A percentile compares a stretch with the other conserved stretches of the same genome.
Conservation (phyloP, 78 protist genomes). For the Anaeramoeba flamelloides region DNA sequence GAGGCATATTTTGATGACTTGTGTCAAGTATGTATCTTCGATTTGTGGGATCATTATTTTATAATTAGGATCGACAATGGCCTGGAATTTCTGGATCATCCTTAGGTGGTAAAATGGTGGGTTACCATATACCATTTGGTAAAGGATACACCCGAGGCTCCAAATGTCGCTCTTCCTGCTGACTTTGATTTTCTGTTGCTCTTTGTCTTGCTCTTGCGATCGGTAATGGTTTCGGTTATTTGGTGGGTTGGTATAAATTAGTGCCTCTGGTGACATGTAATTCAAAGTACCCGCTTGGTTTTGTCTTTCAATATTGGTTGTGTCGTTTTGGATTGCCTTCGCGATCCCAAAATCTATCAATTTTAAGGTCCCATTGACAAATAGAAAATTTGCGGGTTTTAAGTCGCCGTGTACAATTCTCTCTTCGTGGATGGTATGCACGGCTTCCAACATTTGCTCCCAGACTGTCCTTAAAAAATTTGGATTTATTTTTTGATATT, state of each 20-base stretch:
- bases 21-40: constrained; percentile 20
- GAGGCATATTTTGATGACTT: constrained; percentile 44
- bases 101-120: not conserved
- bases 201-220: constrained; percentile 5
- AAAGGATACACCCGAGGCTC: constrained; percentile 10
- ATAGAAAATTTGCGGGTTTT: constrained; percentile 85
- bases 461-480: constrained; percentile 53
- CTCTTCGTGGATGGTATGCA: constrained; percentile 57
- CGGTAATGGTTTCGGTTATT: too few species aligned
- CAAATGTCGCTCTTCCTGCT: constrained; percentile 1
- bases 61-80: constrained; percentile 31
- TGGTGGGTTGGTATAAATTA: constrained; percentile 9
- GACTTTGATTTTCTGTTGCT: not conserved
- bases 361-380: constrained; percentile 68
- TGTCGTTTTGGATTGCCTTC: constrained; percentile 34
- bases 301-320: constrained; percentile 57
- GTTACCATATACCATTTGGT: not conserved
- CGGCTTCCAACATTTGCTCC: constrained; percentile 68
- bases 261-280: constrained; percentile 89
- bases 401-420: constrained; percentile 79
- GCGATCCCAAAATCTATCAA: constrained; percentile 95
- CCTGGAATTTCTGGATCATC: constrained; percentile 23
- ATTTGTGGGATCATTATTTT: constrained; percentile 25
- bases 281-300: constrained; percentile 73
- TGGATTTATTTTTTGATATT: constrained; percentile 21